Evolutionary conservation across 1,284 basidiomycete genomes (phyloP), one percentile per base, ranked within the genome.

Genomic region (Cystobasidium slooffiae): DNA sequence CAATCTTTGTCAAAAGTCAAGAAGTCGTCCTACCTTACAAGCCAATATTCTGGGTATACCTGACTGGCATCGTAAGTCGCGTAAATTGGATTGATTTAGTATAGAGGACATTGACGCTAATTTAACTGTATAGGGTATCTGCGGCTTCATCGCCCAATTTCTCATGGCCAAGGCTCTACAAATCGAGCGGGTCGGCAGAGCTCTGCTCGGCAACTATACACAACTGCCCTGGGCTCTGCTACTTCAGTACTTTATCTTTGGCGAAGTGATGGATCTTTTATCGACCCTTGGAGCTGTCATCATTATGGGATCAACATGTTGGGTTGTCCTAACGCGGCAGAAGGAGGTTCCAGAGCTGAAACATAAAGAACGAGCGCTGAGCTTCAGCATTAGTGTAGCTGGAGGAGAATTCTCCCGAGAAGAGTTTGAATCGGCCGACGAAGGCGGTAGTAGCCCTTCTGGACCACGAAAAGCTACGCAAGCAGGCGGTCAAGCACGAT

Each of bases 91-190:
- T 49, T 4, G 16, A 14, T 3, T 37, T 1, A 7, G n/a, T 49
- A 16, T 41, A 6, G 16, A 12, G 4, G 20, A 3, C 12, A 3
- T 31, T 39, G 1, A 61, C 58, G 10, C 31, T 31, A 31, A 18
- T 61, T 16, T 3, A 39, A 10, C 58, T 22, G 31, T 49, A 24
- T 39, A 65, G 70, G 77, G 79, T 2, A 61, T 80, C 6, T 72
- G 77, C 31, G 79, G 79, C 16, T 80, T 80, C 59, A 7, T 74
- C 22, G 77, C 79, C 0, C 79, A 80, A 47, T 67, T 74, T 1
- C 53, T 78, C 0, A 68, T 79, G 24, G 78, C 77, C 3, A 75
- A 68, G 75, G 76, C 9, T 67, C 78, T 51, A 67, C 77, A 14
- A 67, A 76, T 52, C 76, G 76, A 77, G 20, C 47, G 76, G 61